Conservation (phyloP, 2,329 filamentous ascomycete genomes). For the Neonectria punicea region DNA sequence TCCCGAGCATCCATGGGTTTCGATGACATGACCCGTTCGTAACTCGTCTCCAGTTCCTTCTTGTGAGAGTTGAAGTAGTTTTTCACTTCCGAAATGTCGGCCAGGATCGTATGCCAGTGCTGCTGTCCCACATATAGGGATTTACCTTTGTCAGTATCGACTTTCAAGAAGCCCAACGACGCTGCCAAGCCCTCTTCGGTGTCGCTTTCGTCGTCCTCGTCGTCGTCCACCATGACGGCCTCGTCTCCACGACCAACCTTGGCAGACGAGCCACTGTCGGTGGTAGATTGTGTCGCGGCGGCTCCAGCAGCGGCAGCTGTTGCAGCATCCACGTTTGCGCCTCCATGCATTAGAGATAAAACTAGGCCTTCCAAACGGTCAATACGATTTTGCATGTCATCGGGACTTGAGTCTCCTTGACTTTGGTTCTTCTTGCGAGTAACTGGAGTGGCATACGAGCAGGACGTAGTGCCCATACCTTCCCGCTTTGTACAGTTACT, state of each 20-base stretch:
- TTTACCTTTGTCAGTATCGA: constrained; percentile 80
- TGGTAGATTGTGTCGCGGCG: constrained; percentile 49
- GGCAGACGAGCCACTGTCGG: constrained; percentile 58
- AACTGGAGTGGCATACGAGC: constrained; percentile 81
- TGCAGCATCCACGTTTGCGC: constrained; percentile 62
- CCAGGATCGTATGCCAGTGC: constrained; percentile 83
- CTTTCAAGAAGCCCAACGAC: constrained; percentile 84
- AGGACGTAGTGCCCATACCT: constrained; percentile 81
- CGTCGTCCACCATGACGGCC: constrained; percentile 55
- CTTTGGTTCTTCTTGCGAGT: constrained; percentile 79
- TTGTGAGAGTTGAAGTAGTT: constrained; percentile 89
- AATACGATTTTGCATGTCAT: constrained; percentile 99
- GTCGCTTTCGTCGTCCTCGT: constrained; percentile 71
- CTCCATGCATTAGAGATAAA: constrained; percentile 92
- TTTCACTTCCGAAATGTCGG: constrained; percentile 91
- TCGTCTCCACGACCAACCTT: constrained; percentile 68
- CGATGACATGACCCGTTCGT: constrained; percentile 77
- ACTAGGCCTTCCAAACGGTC: constrained; percentile 93
- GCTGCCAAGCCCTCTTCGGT: constrained; percentile 75
- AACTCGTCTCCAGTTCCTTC: constrained; percentile 86
- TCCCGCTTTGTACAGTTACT: constrained; percentile 95
- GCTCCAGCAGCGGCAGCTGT: constrained; percentile 48
- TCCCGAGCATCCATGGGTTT: constrained; percentile 69
- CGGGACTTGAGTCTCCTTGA: constrained; percentile 72
- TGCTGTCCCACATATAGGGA: constrained; percentile 85